Conservation (phyloP, 495 filamentous ascomycete species). For the Pyrenopolyporus hunteri region DNA sequence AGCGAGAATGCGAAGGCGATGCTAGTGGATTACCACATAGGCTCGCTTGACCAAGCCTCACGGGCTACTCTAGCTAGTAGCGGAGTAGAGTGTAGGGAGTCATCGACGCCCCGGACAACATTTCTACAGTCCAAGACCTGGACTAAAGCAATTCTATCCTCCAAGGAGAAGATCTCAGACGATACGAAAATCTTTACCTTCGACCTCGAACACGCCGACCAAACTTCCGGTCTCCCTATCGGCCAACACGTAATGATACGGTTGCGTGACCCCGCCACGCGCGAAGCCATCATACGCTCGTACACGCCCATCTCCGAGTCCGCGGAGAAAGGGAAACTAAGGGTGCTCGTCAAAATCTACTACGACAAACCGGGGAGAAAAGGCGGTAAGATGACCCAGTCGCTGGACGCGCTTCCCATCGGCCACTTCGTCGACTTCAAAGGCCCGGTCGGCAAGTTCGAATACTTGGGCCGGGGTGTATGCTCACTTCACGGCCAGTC, state of each 20-base stretch:
- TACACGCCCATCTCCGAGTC: constrained; percentile 87
- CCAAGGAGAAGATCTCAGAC: constrained; percentile 71
- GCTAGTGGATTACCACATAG: constrained; percentile 90
- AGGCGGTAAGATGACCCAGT: constrained; percentile 87
- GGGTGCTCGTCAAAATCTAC: constrained; percentile 88
- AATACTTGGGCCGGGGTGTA: constrained; percentile 72
- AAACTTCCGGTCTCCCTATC: constrained; percentile 78
- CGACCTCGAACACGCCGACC: constrained; percentile 72
- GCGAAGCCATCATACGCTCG: constrained; percentile 77
- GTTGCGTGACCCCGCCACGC: constrained; percentile 69
- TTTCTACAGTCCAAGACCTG: constrained; percentile 78
- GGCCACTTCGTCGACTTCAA: constrained; percentile 83
- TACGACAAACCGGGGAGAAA: constrained; percentile 60
- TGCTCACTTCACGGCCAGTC: constrained; percentile 66
- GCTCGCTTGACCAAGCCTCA: constrained; percentile 69
- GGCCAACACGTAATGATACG: constrained; percentile 93
- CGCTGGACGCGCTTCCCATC: constrained; percentile 73
- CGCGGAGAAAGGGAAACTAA: constrained; percentile 64
- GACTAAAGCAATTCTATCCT: constrained; percentile 69
- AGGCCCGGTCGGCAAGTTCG: constrained; percentile 87
- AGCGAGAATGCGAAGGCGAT: constrained; percentile 91
- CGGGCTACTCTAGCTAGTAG: constrained; percentile 53
- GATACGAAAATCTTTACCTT: constrained; percentile 89
- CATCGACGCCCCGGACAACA: constrained; percentile 51
- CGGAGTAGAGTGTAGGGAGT: constrained; percentile 16